Evolutionary conservation across 768 basidiomycete genomes (phyloP), one percentile per base, ranked within the genome.

Genomic region (Thelephora ganbajun): DNA sequence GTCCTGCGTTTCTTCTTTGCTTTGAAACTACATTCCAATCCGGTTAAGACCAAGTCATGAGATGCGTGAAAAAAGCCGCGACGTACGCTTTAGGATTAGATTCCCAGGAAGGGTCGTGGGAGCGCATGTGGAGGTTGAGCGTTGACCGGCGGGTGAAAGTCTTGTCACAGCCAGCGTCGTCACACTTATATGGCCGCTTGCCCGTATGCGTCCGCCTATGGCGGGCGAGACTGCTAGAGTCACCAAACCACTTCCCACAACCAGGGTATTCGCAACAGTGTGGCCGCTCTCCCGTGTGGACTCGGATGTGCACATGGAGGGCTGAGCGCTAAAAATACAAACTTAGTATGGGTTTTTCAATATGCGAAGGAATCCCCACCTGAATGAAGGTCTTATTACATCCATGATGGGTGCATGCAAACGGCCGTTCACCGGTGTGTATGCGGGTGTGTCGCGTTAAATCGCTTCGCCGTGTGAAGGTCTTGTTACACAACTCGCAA

Each of bases 361-460:
- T 22, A 20, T 47, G 35, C 34, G 33, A 34, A 43, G 30, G 30
- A 43, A 43, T 46, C 30, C 57, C 62, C 47, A 88, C 89, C 76
- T 93, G 89, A 56, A 93, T 91, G 56, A 93, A 93, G 2, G 84
- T 84, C 69, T 92, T 93, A 45, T 86, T 85, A 49, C 89, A 92
- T 23, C 79, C 80, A 23, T 64, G 57, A 54, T 85, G 71, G 33
- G 70, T 68, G 54, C 88, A 92, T 11, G 79, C 68, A 61, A 85
- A 91, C 2, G 89, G 89, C 45, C 89, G 73, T 61, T 92, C 89
- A 14, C 89, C 89, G 0, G 89, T 91, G 56, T 93, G 89, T 68
- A 91, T 91, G 39, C 87, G 77, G 70, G 79, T 84, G 59, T 93
- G 89, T 22, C 89, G 77, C 36, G 78, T 73, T 41, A 92, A 71